phyloP scores from a whole-genome alignment of 106 monocot genomes.

The Dioscorea zingiberensis region DNA sequence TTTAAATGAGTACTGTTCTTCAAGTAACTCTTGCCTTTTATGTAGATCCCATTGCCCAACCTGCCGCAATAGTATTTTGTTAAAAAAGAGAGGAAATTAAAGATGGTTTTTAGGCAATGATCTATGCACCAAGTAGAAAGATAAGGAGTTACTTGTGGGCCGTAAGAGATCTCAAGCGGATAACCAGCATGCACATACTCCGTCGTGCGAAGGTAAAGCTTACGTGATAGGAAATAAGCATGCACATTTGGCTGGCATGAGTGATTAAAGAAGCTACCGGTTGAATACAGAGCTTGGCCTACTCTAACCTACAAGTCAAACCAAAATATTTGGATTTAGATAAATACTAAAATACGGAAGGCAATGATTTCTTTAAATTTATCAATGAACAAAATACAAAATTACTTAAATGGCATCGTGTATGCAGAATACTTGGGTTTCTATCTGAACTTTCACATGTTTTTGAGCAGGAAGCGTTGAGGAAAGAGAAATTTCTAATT shows the following conservation, averaged over 20 bases:
- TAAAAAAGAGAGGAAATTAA: not conserved
- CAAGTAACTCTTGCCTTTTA: constrained; percentile 54
- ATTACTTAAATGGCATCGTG: too few species aligned
- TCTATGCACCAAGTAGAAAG: not conserved
- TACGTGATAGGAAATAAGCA: constrained; percentile 88
- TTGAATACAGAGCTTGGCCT: constrained; percentile 82
- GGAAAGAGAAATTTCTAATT: too few species aligned
- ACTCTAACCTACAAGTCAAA: constrained; percentile 52
- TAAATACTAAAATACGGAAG: too few species aligned
- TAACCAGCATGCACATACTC: constrained; percentile 58
- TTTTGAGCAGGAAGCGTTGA: too few species aligned
- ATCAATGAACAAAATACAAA: too few species aligned
- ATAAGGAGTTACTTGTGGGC: constrained; percentile 59
- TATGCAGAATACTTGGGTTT: too few species aligned
- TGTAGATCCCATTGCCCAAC: constrained; percentile 56
- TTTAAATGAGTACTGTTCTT: constrained; percentile 72
- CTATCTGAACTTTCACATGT: too few species aligned
- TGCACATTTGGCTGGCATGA: constrained; percentile 90
- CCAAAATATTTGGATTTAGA: not conserved
- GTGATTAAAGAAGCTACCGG: constrained; percentile 92
- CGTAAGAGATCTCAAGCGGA: constrained; percentile 91
- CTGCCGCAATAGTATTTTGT: constrained; percentile 16
- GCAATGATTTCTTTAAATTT: too few species aligned
- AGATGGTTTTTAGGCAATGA: not conserved
- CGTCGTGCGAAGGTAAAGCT: constrained; percentile 62